Evolutionary conservation across 1,284 basidiomycete genomes (phyloP), one percentile per base, ranked within the genome.

Genomic region (Neonothopanus nambi): DNA sequence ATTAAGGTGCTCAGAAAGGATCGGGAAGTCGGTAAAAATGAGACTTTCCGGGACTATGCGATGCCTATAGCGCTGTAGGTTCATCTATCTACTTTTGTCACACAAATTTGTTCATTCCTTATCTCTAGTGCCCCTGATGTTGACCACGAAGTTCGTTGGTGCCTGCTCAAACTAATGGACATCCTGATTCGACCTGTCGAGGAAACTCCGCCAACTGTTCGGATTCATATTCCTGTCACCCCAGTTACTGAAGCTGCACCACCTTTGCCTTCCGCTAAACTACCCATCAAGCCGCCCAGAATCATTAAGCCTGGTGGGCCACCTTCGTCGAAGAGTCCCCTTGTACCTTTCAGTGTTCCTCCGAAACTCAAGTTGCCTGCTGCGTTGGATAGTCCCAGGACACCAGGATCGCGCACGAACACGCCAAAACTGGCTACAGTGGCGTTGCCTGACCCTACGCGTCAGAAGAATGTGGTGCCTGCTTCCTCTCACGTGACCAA

Each of bases 141-240:
- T 43, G 95, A 98, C 67, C 78, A 87, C 60, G 91, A 96, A 72
- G 89, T 95, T 42, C 87, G 95, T 35, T 92, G 93, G 82, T 92
- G 90, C 57, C 73, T 98, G 46, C 77, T 99, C 63, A 98, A 98
- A 72, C 76, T 98, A 9, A 93, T 91, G 11, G 96, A 98, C 65
- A 78, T 98, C 21, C 82, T 96, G 46, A 89, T 96, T 60, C 85
- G 87, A 48, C 89, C 91, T 18, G 73, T 82, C 3, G 85, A 92
- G 51, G 95, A 97, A 69, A 81, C 85, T 3, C 76, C 89, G n/a
- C 94, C 93, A 0, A 92, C 91, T 53, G 85, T 93, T 51, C 89
- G 87, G 37, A 90, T 98, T 54, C 89, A 91, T 58, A 79, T 94
- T 49, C 89, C 91, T 21, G 82, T 84, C 18, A 93, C 91, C 1